Conservation (phyloP, 306 rosid genomes). For the Cyclanthera cordifolia region DNA sequence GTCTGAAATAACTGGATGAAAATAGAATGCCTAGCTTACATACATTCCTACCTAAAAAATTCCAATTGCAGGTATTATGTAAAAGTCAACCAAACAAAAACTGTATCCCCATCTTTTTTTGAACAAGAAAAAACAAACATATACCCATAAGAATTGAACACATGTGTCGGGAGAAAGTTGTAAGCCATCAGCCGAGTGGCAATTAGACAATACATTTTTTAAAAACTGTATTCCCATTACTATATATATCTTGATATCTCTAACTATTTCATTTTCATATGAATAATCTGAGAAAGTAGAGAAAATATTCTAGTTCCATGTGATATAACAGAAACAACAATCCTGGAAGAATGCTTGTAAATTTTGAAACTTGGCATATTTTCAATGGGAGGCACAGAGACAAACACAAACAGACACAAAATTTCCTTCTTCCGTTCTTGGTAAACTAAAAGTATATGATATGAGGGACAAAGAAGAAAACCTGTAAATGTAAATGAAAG, state of each 20-base stretch:
- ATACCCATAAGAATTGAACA: no score
- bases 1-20: background rate
- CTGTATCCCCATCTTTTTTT: background rate
- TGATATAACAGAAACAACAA: background rate
- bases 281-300: background rate
- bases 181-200: no score
- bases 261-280: no score
- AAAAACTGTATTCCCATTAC: no score
- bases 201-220: no score
- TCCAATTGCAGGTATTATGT: background rate
- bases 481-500: conserved; percentile 94
- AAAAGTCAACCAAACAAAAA: background rate
- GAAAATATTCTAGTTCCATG: background rate
- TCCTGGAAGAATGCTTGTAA: background rate
- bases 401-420: conserved; percentile 45
- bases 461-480: conserved; percentile 16
- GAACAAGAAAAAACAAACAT: no score
- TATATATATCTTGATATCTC: background rate
- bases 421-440: background rate
- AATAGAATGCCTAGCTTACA: background rate
- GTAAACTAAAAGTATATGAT: background rate
- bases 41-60: background rate
- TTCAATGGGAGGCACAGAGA: conserved; percentile 17
- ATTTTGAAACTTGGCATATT: background rate
- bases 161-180: no score